Evolutionary conservation across 78 protist genomes (phyloP).

Genomic region (Dictyostelium capitatum): DNA sequence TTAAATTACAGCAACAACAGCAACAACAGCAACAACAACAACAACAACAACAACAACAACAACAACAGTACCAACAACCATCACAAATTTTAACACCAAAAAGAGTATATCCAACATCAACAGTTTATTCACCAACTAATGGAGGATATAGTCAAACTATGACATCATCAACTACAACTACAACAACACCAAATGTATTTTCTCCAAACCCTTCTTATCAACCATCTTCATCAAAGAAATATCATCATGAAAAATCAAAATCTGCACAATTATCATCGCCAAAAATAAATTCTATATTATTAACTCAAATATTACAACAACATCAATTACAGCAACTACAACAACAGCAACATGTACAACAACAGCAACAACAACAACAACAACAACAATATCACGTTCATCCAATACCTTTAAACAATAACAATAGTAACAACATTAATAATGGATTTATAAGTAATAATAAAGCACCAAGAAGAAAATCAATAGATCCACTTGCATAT

Average conservation of each 20-base stretch:
- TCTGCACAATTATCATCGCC: not conserved
- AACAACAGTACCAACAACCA: not conserved
- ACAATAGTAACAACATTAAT: not conserved
- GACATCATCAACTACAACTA: not conserved
- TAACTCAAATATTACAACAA: conserved; percentile 29
- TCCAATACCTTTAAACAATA: not conserved
- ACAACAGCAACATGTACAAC: conserved; percentile 3
- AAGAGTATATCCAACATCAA: not conserved
- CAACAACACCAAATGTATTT: not conserved
- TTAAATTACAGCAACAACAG: not conserved
- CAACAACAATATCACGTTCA: not conserved
- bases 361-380: conserved; percentile 5
- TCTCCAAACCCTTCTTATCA: not conserved
- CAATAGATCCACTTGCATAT: conserved; percentile 50
- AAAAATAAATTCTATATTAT: not conserved
- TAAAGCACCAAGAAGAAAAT: conserved; percentile 49
- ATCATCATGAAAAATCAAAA: conserved; percentile 26
- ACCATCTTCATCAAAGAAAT: not conserved
- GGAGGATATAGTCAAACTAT: not conserved
- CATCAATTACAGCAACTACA: conserved; percentile 19
- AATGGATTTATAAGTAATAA: not conserved
- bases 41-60: not conserved
- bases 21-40: not conserved
- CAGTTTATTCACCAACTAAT: not conserved
- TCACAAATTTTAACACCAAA: not conserved